Base-by-base conservation (phyloP, 129 eudicot genomes). In the Pittosporum tobira region DNA sequence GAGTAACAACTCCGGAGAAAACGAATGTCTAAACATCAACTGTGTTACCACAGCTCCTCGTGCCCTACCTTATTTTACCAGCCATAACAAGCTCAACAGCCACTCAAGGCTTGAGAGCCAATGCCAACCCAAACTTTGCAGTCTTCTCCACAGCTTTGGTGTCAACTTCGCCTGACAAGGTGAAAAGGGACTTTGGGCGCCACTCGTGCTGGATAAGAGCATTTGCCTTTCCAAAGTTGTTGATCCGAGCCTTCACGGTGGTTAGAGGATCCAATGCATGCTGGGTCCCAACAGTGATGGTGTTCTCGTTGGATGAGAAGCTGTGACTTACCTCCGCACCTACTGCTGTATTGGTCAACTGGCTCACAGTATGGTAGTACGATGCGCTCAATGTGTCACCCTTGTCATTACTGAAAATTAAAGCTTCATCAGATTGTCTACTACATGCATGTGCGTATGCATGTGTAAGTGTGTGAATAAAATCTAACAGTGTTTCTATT, bases 291-390 rank as follows among this genome's bases (percentile, higher is more conserved):
- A 79, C 62, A 5, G 88, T 79, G 64, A 88, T 74, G 48, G 87
- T 88, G 75, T 84, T 88, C 70, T 84, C 81, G 18, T 84, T 81
- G 63, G 77, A 84, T 15, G 88, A 81, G 77, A 84, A 88, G 76
- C 81, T 81, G 67, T 84, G 94, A 46, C 76, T 75, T 60, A 84
- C 77, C 77, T 88, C 96, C 3, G 88, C 94, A 49, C 94, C 96
- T 4, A 84, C 96, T 58, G 84, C 83, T n/a, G 91, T 77, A 66
- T 67, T 81, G 77, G 84, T 81, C 75, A 84, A 23, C 10, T 94
- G 89, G 71, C 75, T 88, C 40, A 88, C 75, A 8, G 53, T 65
- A 28, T 88, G 96, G 79, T 88, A 84, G 76, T 81, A 84, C 43
- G 94, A 84, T 1, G 83, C 96, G 62, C 53, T 76, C 28, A 84